Conservation (phyloP, 164 flowering plant species). For the Chimonanthus salicifolius region DNA sequence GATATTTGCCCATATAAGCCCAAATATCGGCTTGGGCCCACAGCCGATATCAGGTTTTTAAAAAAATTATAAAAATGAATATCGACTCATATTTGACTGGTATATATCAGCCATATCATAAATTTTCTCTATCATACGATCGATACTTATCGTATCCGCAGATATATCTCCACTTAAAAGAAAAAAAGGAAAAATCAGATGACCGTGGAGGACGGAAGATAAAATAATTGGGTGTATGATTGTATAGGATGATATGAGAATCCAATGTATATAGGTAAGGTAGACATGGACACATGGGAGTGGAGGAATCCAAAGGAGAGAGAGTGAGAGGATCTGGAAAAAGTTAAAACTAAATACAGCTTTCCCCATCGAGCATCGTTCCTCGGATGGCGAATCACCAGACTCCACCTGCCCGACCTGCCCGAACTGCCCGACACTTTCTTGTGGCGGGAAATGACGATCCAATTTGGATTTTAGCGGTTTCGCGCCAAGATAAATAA, state of each 20-base stretch:
- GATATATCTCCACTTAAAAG: no score
- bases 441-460: conserved; percentile 11
- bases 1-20: no score
- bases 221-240: background rate
- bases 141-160: no score
- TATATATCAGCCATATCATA: no score
- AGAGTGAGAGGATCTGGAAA: background rate
- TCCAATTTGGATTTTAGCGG: background rate
- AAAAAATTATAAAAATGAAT: no score
- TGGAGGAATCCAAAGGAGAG: conserved; percentile 22
- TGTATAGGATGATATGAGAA: conserved; percentile 2
- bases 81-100: no score
- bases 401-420: conserved; percentile 8
- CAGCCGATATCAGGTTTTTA: no score
- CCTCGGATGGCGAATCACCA: background rate
- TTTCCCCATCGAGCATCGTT: conserved; percentile 7
- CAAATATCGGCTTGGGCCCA: no score
- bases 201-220: no score
- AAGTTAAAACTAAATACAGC: conserved; percentile 1
- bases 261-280: conserved; percentile 11
- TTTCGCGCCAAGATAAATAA: background rate
- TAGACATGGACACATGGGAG: conserved; percentile 19
- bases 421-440: conserved; percentile 11
- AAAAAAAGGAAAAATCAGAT: no score
- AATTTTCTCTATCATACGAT: no score